A percentile compares a stretch with the other conserved stretches of the same genome.
Conservation (phyloP, 345 rosid genomes). For the Brassica incana region DNA sequence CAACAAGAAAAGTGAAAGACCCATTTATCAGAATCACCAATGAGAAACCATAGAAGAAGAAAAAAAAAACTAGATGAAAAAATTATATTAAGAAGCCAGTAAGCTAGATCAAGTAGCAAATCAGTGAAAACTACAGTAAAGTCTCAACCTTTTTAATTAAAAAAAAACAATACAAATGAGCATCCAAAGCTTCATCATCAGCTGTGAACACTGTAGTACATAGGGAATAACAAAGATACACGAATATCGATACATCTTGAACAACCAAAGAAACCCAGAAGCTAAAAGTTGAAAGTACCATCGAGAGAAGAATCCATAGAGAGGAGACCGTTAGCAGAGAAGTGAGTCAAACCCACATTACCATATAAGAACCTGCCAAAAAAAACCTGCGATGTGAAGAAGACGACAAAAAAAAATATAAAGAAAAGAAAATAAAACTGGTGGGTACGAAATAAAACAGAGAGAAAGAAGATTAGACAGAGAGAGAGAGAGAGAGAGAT, state of each 20-base stretch:
- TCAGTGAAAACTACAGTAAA: slow-evolving; percentile 8
- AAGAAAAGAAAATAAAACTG: neutral
- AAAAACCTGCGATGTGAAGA: slow-evolving; percentile 24
- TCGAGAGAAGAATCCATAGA: slow-evolving; percentile 38
- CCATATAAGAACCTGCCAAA: neutral
- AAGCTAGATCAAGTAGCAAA: neutral
- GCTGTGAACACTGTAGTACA: neutral
- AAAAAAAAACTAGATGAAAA: no score
- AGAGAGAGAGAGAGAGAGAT: slow-evolving; percentile 23
- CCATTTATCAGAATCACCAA: slow-evolving; percentile 11
- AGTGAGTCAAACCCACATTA: slow-evolving; percentile 38
- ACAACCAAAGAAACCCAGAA: slow-evolving; percentile 32
- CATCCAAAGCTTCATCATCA: slow-evolving; percentile 21
- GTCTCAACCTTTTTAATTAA: slow-evolving; percentile 24
- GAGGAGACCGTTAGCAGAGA: neutral
- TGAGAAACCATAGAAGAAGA: no score
- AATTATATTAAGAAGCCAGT: neutral
- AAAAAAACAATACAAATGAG: slow-evolving; percentile 21
- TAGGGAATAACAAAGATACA: slow-evolving; percentile 11
- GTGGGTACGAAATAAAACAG: slow-evolving; percentile 6
- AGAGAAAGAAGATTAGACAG: slow-evolving; percentile 11
- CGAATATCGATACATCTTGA: slow-evolving; percentile 33
- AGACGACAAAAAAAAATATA: neutral
- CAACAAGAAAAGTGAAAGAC: slow-evolving; percentile 22
- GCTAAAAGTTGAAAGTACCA: slow-evolving; percentile 20